These are phyloP conservation scores for Coemansia sp. DNA, from an alignment of 192 early-diverging fungal species.

Conservation along the genomic window DNA sequence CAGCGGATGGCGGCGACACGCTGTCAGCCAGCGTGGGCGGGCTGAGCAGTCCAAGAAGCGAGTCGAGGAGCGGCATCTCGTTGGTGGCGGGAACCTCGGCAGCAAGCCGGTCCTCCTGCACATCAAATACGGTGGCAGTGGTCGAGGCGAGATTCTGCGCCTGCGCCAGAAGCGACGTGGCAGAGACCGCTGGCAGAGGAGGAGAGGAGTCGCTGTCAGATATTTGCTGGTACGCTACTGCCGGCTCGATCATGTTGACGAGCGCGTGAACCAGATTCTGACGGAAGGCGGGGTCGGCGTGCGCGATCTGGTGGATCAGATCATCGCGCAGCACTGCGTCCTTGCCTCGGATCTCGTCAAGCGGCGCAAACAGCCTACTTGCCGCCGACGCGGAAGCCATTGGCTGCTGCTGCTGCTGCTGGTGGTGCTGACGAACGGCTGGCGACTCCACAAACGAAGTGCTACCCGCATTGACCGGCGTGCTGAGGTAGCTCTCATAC, in stretches of 20 bases:
- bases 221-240: slow-evolving; percentile 34
- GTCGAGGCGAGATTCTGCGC: slow-evolving; percentile 13
- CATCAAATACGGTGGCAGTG: slow-evolving; percentile 1
- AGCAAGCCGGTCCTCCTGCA: not conserved
- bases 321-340: slow-evolving; percentile 13
- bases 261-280: slow-evolving; percentile 50
- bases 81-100: not conserved
- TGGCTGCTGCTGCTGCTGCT: not conserved
- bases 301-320: slow-evolving; percentile 32
- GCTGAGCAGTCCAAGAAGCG: slow-evolving; percentile 43
- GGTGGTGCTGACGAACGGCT: not conserved
- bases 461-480: slow-evolving; percentile 23
- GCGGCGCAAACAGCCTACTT: slow-evolving; percentile 43
- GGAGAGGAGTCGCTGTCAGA: not conserved
- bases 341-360: slow-evolving; percentile 42
- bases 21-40: slow-evolving; percentile 12
- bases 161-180: slow-evolving; percentile 14
- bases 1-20: not conserved
- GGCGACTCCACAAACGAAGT: slow-evolving; percentile 4
- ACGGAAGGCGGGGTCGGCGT: slow-evolving; percentile 29
- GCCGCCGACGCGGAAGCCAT: too few species aligned
- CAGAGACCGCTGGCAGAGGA: slow-evolving; percentile 1
- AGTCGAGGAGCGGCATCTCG: slow-evolving; percentile 35
- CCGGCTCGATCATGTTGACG: slow-evolving; percentile 41
- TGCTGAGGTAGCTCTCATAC: slow-evolving; percentile 40